Evolutionary conservation across 371 early-diverging fungal species (phyloP), one percentile per base, ranked within the genome.

Genomic region (Mortierella sp.): DNA sequence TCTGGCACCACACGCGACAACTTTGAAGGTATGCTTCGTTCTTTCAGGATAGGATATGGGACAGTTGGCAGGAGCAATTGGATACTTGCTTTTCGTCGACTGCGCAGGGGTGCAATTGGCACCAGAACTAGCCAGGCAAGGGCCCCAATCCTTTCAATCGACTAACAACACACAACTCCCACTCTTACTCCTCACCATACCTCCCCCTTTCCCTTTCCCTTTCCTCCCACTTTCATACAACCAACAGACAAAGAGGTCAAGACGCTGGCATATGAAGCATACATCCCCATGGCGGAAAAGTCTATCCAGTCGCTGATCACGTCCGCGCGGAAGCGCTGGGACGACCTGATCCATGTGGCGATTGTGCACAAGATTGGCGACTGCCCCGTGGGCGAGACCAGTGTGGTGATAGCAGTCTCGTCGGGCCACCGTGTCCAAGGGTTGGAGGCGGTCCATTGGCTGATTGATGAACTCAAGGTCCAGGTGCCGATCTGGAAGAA

Each of bases 401-500:
- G 94, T 78, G 96, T 97, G 4, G 85, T 96, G 22, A 91, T 97
- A 34, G 96, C 95, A 0, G 93, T 92, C 11, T 93, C 95, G 1
- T 92, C 94, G 4, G 92, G 92, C 1, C 97, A 97, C 77, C 88
- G 98, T 22, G 86, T 86, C 22, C 95, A 94, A 64, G 94, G 94
- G 0, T 80, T 97, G 40, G 89, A 90, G 39, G 94, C 97, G 1
- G 91, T 92, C 0, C 90, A 91, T 55, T 96, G 91, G 88, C 85
- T 96, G 61, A 95, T 97, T 71, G 95, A 97, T 74, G 90, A 92
- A 61, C 88, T 97, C 19, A 97, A 97, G 79, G 91, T 85, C 4
- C 85, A 90, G 14, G 93, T 95, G 58, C 97, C 97, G 3, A 95
- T 97, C 50, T 97, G 97, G 97, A 97, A 97, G 81, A 93, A 92